Percentiles rank a stretch among this genome's conserved stretches.
Evolutionary conservation across 2,329 filamentous ascomycete genomes (phyloP).

Genomic region (Cytospora schulzeri): DNA sequence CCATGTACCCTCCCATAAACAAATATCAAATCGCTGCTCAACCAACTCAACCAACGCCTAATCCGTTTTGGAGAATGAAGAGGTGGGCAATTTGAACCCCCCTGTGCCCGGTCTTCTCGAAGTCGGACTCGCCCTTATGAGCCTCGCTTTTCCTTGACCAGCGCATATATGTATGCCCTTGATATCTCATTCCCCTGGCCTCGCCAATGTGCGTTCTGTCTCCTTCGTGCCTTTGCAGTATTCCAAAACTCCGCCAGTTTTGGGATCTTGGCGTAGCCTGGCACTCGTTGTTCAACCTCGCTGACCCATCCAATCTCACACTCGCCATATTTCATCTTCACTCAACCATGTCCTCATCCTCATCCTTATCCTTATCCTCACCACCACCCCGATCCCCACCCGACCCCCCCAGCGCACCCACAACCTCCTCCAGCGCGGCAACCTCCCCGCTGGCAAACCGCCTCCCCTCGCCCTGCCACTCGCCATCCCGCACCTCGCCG

Average conservation of each 20-base stretch:
- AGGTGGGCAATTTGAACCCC: background rate
- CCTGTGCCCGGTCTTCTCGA: background rate
- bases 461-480: constrained; percentile 61
- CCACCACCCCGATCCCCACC: constrained; percentile 31
- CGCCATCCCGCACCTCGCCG: constrained; percentile 65
- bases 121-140: background rate
- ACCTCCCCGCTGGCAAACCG: constrained; percentile 56
- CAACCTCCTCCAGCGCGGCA: constrained; percentile 57
- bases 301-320: background rate
- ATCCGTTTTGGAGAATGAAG: background rate
- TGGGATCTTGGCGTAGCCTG: background rate
- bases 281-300: background rate
- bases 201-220: background rate
- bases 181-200: background rate
- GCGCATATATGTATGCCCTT: too few relatives aligned
- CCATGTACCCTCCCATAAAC: background rate
- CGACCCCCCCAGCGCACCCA: constrained; percentile 45
- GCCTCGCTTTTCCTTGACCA: background rate
- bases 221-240: background rate
- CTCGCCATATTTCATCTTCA: background rate
- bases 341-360: constrained; percentile 5
- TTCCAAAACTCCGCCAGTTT: background rate
- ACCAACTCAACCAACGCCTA: background rate
- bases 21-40: background rate
- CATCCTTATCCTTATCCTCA: constrained; percentile 23